Evolutionary conservation across 2,329 filamentous ascomycete species (phyloP).

Genomic region (Talaromyces sp.): DNA sequence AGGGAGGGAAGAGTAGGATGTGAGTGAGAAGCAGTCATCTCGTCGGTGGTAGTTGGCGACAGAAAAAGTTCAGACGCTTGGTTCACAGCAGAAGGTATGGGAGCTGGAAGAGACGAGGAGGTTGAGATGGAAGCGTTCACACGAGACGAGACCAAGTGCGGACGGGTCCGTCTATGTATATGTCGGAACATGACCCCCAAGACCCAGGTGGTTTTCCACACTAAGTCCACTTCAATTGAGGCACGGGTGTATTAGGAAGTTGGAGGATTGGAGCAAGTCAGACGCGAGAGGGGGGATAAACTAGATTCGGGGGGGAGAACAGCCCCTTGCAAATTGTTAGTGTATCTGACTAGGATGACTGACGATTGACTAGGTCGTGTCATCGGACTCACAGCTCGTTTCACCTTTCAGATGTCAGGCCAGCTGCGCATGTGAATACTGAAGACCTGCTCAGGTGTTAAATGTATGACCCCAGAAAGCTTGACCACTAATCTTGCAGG

Average conservation of each 20-base stretch:
- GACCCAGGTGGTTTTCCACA: neutral
- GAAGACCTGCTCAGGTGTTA: neutral
- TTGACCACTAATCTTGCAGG: conserved; percentile 23
- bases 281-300: neutral
- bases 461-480: conserved; percentile 21
- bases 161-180: conserved; percentile 15
- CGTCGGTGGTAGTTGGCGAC: conserved; percentile 5
- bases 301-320: neutral
- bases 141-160: neutral
- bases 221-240: neutral
- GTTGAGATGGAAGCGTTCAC: conserved; percentile 13
- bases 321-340: neutral
- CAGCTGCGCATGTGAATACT: conserved; percentile 7
- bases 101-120: conserved; percentile 12
- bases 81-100: conserved; percentile 16
- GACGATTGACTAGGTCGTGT: neutral
- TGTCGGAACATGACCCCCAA: conserved; percentile 17
- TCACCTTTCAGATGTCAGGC: neutral
- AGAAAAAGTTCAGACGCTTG: conserved; percentile 14
- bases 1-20: conserved; percentile 3
- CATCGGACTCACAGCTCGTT: conserved; percentile 2
- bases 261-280: conserved; percentile 2
- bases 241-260: conserved; percentile 7
- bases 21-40: conserved; percentile 4
- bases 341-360: neutral